Percentiles rank a stretch among this genome's conserved stretches.
Conservation (phyloP, 2,329 filamentous ascomycete species). For the Colletotrichum spaethianum region DNA sequence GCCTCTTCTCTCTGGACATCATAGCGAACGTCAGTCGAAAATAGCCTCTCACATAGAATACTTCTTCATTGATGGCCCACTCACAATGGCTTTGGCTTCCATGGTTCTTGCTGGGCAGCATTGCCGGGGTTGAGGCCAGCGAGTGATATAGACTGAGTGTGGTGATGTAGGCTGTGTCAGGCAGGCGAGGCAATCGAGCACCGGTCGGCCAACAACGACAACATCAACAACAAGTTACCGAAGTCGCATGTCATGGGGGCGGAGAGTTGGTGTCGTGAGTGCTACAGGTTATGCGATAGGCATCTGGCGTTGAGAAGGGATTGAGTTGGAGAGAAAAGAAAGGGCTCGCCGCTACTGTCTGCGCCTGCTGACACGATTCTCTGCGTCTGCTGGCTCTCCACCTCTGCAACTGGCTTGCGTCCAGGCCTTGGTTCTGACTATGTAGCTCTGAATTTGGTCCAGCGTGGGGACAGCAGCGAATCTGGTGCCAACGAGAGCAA, state of each 20-base stretch:
- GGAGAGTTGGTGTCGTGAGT: background rate
- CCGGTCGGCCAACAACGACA: background rate
- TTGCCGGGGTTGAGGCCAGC: background rate
- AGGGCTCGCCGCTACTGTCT: background rate
- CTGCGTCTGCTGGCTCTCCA: background rate
- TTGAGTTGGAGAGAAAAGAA: background rate
- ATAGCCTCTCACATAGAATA: background rate
- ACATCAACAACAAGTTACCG: conserved; percentile 8
- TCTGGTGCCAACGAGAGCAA: background rate
- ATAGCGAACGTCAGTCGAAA: conserved; percentile 6
- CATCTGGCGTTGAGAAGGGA: background rate
- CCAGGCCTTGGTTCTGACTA: background rate
- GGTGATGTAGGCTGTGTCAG: background rate
- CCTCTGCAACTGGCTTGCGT: background rate
- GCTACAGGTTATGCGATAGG: background rate
- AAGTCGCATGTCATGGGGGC: conserved; percentile 10
- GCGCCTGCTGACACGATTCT: background rate
- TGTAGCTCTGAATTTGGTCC: background rate
- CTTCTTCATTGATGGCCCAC: background rate
- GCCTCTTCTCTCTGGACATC: conserved; percentile 54
- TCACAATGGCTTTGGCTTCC: conserved; percentile 39
- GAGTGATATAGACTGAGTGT: background rate
- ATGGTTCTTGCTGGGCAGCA: conserved; percentile 21
- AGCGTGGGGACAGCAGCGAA: background rate
- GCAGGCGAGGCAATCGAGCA: background rate